Percentiles rank a stretch among this genome's conserved stretches.
Evolutionary conservation across 1,284 basidiomycete species (phyloP).

Genomic region (Lentinus polychrous): DNA sequence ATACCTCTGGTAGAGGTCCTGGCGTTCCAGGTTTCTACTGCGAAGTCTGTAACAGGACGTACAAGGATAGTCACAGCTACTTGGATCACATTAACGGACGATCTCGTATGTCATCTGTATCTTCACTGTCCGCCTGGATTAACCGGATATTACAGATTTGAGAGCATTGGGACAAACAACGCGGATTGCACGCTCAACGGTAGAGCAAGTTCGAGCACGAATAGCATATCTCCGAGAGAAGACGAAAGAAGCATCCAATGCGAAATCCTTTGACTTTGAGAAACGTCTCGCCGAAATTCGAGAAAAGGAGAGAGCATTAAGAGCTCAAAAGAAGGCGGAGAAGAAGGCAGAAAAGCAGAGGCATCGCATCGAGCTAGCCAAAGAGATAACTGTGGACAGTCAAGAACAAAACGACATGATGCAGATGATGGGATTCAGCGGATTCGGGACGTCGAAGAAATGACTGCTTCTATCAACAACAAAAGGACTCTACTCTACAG

Average conservation of each 20-base stretch:
- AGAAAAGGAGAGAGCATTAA: slow-evolving; percentile 56
- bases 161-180: slow-evolving; percentile 92
- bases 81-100: slow-evolving; percentile 95
- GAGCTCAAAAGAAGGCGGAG: slow-evolving; percentile 64
- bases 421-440: slow-evolving; percentile 88
- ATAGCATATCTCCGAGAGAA: slow-evolving; percentile 86
- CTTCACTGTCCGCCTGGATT: slow-evolving; percentile 1
- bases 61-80: slow-evolving; percentile 91
- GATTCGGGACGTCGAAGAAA: slow-evolving; percentile 82
- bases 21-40: slow-evolving; percentile 91
- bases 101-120: slow-evolving; percentile 60
- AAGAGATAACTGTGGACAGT: slow-evolving; percentile 40
- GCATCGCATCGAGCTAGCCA: slow-evolving; percentile 53
- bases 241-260: slow-evolving; percentile 71
- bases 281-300: slow-evolving; percentile 80
- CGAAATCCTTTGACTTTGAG: slow-evolving; percentile 92
- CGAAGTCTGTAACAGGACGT: slow-evolving; percentile 83
- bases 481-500: slow-evolving; percentile 22
- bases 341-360: slow-evolving; percentile 71
- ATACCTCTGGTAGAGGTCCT: slow-evolving; percentile 71
- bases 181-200: slow-evolving; percentile 81
- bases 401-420: slow-evolving; percentile 60
- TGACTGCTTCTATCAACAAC: slow-evolving; percentile 21
- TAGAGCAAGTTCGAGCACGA: slow-evolving; percentile 86
- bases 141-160: slow-evolving; percentile 58